Conservation (phyloP, 2,329 filamentous ascomycete genomes). For the Trichoderma sp. region DNA sequence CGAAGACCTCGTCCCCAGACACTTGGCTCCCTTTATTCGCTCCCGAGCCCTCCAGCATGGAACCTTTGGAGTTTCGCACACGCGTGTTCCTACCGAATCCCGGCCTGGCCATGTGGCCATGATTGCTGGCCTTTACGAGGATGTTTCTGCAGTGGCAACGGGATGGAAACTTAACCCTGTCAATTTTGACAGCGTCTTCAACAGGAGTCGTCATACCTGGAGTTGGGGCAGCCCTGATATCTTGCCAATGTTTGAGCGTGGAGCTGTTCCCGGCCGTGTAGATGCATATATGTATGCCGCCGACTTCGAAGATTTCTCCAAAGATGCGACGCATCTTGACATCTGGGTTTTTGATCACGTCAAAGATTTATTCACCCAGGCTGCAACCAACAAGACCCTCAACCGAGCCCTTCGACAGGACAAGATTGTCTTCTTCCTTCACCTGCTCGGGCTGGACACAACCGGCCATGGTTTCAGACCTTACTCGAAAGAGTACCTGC, state of each 20-base stretch:
- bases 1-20: slow-evolving; percentile 69
- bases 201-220: slow-evolving; percentile 95
- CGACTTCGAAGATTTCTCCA: slow-evolving; percentile 88
- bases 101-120: slow-evolving; percentile 94
- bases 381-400: slow-evolving; percentile 74
- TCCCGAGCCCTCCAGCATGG: slow-evolving; percentile 85
- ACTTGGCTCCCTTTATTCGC: slow-evolving; percentile 86
- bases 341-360: slow-evolving; percentile 96
- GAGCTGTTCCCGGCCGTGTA: slow-evolving; percentile 83
- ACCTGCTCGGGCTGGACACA: slow-evolving; percentile 89
- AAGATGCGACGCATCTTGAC: slow-evolving; percentile 78
- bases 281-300: slow-evolving; percentile 83
- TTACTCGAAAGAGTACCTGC: slow-evolving; percentile 91
- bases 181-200: slow-evolving; percentile 98
- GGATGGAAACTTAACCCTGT: slow-evolving; percentile 99
- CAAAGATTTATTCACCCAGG: slow-evolving; percentile 79
- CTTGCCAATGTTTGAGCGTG: slow-evolving; percentile 92
- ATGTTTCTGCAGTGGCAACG: slow-evolving; percentile 95
- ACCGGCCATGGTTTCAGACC: slow-evolving; percentile 83
- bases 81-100: slow-evolving; percentile 93
- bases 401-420: slow-evolving; percentile 73
- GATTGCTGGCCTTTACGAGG: slow-evolving; percentile 95
- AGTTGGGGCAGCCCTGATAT: slow-evolving; percentile 99
- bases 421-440: slow-evolving; percentile 91
- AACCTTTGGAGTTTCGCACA: slow-evolving; percentile 97